These are phyloP conservation scores for Glycine tomentella DNA, from an alignment of 306 rosid species.

Conservation along the genomic window DNA sequence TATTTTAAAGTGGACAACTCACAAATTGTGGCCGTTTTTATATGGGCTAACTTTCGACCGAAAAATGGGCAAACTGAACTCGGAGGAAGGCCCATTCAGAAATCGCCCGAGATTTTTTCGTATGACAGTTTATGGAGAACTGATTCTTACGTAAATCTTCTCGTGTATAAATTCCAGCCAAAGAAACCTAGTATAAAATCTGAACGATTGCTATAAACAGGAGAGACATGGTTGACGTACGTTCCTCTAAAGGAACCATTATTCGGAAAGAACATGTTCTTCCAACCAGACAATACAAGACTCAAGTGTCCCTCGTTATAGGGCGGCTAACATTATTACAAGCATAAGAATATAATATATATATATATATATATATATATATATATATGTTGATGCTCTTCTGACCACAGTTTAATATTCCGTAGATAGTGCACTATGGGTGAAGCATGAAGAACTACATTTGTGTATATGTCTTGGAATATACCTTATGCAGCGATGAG, in stretches of 20 bases:
- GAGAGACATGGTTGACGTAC: slow-evolving; percentile 42
- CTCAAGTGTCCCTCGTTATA: slow-evolving; percentile 1
- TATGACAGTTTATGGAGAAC: slow-evolving; percentile 4
- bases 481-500: neutral
- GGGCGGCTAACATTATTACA: slow-evolving; percentile 11
- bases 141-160: slow-evolving; percentile 39
- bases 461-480: slow-evolving; percentile 28
- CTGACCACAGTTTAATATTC: slow-evolving; percentile 43
- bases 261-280: slow-evolving; percentile 50
- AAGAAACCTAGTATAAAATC: slow-evolving; percentile 48
- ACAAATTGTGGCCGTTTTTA: neutral
- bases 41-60: too few species aligned
- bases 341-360: slow-evolving; percentile 28
- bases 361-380: neutral
- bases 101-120: neutral
- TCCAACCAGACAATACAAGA: slow-evolving; percentile 31
- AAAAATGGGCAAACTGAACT: neutral
- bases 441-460: slow-evolving; percentile 43
- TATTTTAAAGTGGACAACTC: neutral
- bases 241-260: slow-evolving; percentile 35
- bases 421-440: slow-evolving; percentile 45
- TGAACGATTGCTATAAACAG: slow-evolving; percentile 38
- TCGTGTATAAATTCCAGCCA: slow-evolving; percentile 32
- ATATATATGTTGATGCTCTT: slow-evolving; percentile 32
- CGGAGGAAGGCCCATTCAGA: neutral